phyloP scores from a whole-genome alignment of 1,284 basidiomycete genomes.

The Serendipita sp. region DNA sequence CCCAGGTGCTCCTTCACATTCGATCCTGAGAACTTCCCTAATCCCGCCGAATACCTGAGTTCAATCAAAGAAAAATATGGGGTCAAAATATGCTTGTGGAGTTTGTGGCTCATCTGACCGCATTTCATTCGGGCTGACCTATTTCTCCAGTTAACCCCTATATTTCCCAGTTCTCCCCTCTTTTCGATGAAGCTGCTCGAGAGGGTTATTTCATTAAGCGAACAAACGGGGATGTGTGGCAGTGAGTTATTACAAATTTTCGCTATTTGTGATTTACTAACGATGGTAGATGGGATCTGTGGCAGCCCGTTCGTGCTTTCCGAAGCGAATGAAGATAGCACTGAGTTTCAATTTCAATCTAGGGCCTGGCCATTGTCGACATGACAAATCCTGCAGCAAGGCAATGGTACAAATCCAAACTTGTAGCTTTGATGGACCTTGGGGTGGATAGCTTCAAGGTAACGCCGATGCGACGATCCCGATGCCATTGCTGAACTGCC shows the following conservation, averaged over 20 bases:
- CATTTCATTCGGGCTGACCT: conserved; percentile 9
- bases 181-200: conserved; percentile 54
- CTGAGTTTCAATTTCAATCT: neutral
- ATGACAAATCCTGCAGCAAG: conserved; percentile 55
- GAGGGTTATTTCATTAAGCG: conserved; percentile 58
- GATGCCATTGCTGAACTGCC: neutral
- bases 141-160: conserved; percentile 43
- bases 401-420: conserved; percentile 50
- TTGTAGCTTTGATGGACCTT: conserved; percentile 46
- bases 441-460: conserved; percentile 63
- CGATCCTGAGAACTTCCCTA: conserved; percentile 60
- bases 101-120: conserved; percentile 25
- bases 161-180: conserved; percentile 51
- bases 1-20: conserved; percentile 60
- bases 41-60: conserved; percentile 50
- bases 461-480: neutral
- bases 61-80: conserved; percentile 55
- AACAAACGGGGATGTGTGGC: conserved; percentile 56
- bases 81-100: conserved; percentile 64
- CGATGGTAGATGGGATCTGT: conserved; percentile 44
- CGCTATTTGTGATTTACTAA: neutral
- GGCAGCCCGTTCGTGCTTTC: conserved; percentile 53
- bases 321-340: neutral
- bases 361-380: conserved; percentile 7
- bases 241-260: conserved; percentile 28